Percentiles rank a stretch among this genome's conserved stretches.
Conservation (phyloP, 257 asterid species). For the Plantago major region DNA sequence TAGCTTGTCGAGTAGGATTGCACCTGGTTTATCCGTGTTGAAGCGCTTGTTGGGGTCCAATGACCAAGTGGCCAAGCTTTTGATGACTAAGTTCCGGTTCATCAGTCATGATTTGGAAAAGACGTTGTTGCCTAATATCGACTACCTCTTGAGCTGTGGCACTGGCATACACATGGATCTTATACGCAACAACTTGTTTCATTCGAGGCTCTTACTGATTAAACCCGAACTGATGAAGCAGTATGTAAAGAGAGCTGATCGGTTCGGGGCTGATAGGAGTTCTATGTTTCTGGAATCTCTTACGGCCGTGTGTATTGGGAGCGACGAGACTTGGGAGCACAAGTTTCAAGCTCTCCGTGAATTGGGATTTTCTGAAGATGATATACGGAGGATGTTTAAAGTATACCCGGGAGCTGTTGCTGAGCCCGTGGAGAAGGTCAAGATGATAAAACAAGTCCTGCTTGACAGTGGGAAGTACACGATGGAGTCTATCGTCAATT, state of each 20-base stretch:
- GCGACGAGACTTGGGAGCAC: not conserved
- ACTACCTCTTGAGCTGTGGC: not conserved
- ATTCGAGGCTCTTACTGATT: slow-evolving; percentile 3
- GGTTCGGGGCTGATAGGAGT: not conserved
- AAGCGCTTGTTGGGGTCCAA: slow-evolving; percentile 7
- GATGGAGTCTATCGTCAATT: not conserved
- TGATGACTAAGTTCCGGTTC: not conserved
- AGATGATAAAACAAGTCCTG: slow-evolving; percentile 1
- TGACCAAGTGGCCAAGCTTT: not conserved
- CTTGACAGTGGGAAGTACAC: not conserved
- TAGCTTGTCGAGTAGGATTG: too few relatives aligned
- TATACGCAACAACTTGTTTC: not conserved
- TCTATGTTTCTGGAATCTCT: slow-evolving; percentile 1
- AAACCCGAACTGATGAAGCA: slow-evolving; percentile 8
- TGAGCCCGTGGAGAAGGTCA: not conserved
- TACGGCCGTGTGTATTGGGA: not conserved
- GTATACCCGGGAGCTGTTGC: too few relatives aligned
- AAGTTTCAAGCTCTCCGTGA: slow-evolving; percentile 4
- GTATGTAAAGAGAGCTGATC: not conserved
- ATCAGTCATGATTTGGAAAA: not conserved
- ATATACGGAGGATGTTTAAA: not conserved
- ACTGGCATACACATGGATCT: not conserved
- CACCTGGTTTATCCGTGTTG: not conserved
- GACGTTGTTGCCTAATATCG: slow-evolving; percentile 2
- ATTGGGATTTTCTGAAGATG: slow-evolving; percentile 4